Evolutionary conservation across 2,329 filamentous ascomycete species (phyloP), one percentile per base, ranked within the genome.

Genomic region (Seiridium cupressi): DNA sequence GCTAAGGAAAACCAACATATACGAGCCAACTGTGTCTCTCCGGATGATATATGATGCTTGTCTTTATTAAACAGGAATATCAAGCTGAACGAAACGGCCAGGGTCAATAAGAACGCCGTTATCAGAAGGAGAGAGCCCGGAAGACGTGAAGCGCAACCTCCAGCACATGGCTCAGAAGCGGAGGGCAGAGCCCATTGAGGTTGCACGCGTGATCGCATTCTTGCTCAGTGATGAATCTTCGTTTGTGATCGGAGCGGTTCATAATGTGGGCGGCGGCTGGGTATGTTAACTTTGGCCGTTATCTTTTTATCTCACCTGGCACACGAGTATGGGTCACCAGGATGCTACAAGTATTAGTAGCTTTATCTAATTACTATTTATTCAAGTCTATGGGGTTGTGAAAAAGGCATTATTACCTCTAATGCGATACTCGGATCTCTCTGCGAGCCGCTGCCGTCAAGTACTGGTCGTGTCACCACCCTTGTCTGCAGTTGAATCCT

Each of bases 201-300:
- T 72, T 10, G 75, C 74, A 3, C 66, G 66, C 40, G 70, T 75
- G 26, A 70, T 76, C 61, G 63, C 64, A 8, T 76, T 76, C 60
- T 62, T 77, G 48, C 69, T 77, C 8, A 71, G 74, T n/a, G 66
- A 68, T 5, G 69, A 70, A 8, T 60, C 69, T 0, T 67, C 64
- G 10, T 73, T 70, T 42, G 66, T 73, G 7, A 66, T 68, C 0
- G 70, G 70, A 0, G 65, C 62, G 0, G 56, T 63, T 2, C 60
- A 69, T n/a, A 64, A 64, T 18, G 57, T 71, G 3, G 68, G 71
- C 53, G 70, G 70, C 2, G 70, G 68, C 2, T 71, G 69, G 65
- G 63, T 67, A 32, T 70, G 69, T 42, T 72, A 46, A 49, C 18
- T 26, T 26, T 26, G 18, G 18, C 2, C 18, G 18, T 2, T 26